Base-by-base conservation (phyloP, 805 yeast species). In the Yamadazyma kitorensis region DNA sequence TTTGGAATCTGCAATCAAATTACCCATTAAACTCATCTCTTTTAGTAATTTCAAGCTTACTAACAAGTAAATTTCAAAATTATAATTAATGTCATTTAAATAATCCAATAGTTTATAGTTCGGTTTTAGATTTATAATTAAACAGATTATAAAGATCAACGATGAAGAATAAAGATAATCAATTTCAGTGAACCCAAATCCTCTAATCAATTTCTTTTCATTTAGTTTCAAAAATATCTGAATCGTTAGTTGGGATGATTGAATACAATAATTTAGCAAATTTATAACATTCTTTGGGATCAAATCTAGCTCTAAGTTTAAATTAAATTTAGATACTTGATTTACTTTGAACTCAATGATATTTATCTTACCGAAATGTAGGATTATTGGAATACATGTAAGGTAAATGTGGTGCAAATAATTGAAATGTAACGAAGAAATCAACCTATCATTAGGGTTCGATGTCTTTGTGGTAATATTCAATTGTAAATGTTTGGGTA, bases 371-470 rank as follows among this genome's bases (percentile, higher is more conserved):
- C 50, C 49, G 20, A 54, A 45, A 33, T 55, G 47, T 4, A 55
- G 16, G 14, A 54, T 18, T 2, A 55, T 46, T 3, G 62, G 62
- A 14, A 57, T 47, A 25, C 51, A 48, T 1, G 55, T 44, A 17
- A 57, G 36, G 28, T 54, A 49, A 3, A 57, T 48, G 29, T 53
- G 57, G 38, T 57, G 62, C 4, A 54, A 39, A 31, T 55, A 54
- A 27, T 57, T 57, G 37, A 55, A 49, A 31, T 57, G 60, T 20
- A 57, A 33, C 12, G 57, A 47, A 21, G 49, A 52, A 4, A 53
- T 39, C 18, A 51, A 39, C 12, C 62, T 33, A 20, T 47, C 44
- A 36, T 37, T 30, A 11, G 40, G 36, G 17, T 31, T 20, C 13
- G 36, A 24, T 10, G 28, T 30, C 6, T 30, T 23, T 13, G 37